Conservation (phyloP, 1,139 yeast species). For the Pichia sp. region DNA sequence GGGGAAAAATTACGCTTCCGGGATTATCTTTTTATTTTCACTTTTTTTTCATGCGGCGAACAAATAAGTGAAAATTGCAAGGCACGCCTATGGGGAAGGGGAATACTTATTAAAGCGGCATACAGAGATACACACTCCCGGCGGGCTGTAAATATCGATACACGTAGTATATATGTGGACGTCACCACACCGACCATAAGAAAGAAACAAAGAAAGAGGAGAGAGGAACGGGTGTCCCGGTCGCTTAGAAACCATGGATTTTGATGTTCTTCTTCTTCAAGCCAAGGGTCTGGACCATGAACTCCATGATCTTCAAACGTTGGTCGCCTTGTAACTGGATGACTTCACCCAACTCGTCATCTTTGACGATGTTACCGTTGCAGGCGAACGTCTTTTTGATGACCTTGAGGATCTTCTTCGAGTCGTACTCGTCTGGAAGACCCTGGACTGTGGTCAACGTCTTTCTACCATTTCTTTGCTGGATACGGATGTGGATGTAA, state of each 20-base stretch:
- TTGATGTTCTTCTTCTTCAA: constrained; percentile 95
- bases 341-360: constrained; percentile 93
- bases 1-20: background rate
- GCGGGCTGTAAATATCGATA: background rate
- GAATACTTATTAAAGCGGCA: background rate
- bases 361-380: constrained; percentile 97
- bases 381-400: constrained; percentile 98
- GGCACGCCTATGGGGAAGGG: background rate
- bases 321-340: constrained; percentile 99
- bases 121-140: background rate
- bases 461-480: constrained; percentile 99
- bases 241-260: constrained; percentile 82
- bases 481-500: constrained; percentile 97
- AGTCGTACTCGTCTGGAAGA: constrained; percentile 89
- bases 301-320: constrained; percentile 93
- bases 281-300: constrained; percentile 80
- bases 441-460: constrained; percentile 98
- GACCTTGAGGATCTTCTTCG: constrained; percentile 88
- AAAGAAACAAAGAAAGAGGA: background rate
- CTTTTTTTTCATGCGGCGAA: constrained; percentile 1
- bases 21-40: background rate
- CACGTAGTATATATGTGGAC: background rate
- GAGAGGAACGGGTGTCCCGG: constrained; percentile 20
- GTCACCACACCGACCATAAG: too few relatives aligned
- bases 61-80: background rate